phyloP scores from a whole-genome alignment of 768 basidiomycete genomes.

The Leucogyrophana mollusca region DNA sequence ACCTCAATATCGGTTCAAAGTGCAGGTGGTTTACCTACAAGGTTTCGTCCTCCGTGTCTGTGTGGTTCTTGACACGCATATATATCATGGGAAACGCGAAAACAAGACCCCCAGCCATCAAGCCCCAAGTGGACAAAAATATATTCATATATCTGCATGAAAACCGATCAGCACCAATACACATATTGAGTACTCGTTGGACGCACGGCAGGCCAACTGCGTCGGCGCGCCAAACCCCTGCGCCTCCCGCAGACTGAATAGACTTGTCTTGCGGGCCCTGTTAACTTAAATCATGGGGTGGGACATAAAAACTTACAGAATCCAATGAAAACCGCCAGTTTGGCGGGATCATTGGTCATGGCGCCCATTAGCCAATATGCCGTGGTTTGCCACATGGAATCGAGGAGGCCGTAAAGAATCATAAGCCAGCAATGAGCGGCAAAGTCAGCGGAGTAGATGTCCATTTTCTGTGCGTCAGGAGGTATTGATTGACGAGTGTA shows the following conservation, averaged over 20 bases:
- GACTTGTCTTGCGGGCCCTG: slow-evolving; percentile 60
- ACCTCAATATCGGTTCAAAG: too few species aligned
- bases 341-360: slow-evolving; percentile 79
- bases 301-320: slow-evolving; percentile 59
- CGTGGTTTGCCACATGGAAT: slow-evolving; percentile 84
- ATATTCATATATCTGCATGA: slow-evolving; percentile 64
- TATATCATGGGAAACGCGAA: slow-evolving; percentile 75
- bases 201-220: too few species aligned
- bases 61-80: slow-evolving; percentile 60
- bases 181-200: too few species aligned
- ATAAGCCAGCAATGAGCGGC: slow-evolving; percentile 61
- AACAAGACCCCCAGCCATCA: slow-evolving; percentile 62
- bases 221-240: slow-evolving; percentile 72
- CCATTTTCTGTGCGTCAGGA: slow-evolving; percentile 46
- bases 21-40: too few species aligned
- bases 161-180: too few species aligned
- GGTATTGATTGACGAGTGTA: slow-evolving; percentile 60
- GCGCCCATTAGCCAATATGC: slow-evolving; percentile 86
- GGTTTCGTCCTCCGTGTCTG: slow-evolving; percentile 49
- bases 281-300: not conserved
- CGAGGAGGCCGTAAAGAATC: slow-evolving; percentile 71
- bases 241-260: slow-evolving; percentile 72
- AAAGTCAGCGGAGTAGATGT: slow-evolving; percentile 51
- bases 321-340: slow-evolving; percentile 78
- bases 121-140: slow-evolving; percentile 70